Conservation (phyloP, 2,329 filamentous ascomycete species). For the Fusarium annulatum region DNA sequence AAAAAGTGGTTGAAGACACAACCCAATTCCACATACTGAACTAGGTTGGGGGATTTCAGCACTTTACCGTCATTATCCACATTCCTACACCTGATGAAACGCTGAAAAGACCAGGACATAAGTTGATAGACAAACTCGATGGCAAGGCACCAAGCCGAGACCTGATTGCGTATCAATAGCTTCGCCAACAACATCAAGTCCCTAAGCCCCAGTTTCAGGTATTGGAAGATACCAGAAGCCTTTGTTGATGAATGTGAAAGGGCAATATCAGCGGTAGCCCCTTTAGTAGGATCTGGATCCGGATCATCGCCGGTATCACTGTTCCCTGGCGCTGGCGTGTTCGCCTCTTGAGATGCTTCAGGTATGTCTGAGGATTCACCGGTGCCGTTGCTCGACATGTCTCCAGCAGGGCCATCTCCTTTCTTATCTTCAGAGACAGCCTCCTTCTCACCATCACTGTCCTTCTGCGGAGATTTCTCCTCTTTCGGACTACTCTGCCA, state of each 20-base stretch:
- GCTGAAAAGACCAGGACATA: not conserved
- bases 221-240: not conserved
- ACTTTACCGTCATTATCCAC: not conserved
- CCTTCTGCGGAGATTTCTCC: not conserved
- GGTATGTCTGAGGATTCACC: not conserved
- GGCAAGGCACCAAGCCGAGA: not conserved
- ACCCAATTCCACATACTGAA: not conserved
- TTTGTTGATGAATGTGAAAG: not conserved
- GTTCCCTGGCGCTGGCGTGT: not conserved
- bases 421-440: not conserved
- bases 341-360: not conserved
- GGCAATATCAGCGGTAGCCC: not conserved
- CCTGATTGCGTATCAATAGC: not conserved
- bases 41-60: not conserved
- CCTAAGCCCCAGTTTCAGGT: not conserved
- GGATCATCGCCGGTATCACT: not conserved
- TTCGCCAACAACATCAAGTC: not conserved
- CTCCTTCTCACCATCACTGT: not conserved
- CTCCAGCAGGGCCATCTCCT: not conserved
- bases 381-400: not conserved
- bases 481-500: not conserved
- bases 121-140: not conserved
- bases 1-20: constrained; percentile 1
- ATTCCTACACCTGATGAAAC: not conserved
- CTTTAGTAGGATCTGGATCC: not conserved